These are phyloP conservation scores for Diplogelasinospora grovesii DNA, from an alignment of 495 filamentous ascomycete genomes.

Conservation along the genomic window DNA sequence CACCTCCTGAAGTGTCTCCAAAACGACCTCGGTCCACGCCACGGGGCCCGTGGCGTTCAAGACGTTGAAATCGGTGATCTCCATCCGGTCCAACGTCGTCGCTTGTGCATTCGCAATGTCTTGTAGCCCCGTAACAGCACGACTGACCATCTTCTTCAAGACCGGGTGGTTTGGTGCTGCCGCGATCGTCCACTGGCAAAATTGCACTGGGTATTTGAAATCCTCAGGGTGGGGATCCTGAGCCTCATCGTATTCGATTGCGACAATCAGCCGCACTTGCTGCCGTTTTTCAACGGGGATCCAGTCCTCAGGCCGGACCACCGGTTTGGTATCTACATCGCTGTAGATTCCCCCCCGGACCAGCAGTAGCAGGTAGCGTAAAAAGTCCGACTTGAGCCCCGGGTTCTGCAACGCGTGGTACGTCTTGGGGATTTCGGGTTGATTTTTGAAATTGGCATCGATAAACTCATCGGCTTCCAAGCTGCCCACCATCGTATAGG, in stretches of 20 bases:
- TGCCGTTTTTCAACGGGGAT: background rate
- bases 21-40: constrained; percentile 7
- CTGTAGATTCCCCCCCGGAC: constrained; percentile 5
- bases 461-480: background rate
- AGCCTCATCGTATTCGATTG: constrained; percentile 3
- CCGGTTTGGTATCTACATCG: constrained; percentile 2
- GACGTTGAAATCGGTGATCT: background rate
- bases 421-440: background rate
- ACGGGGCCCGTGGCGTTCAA: constrained; percentile 4
- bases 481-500: constrained; percentile 3
- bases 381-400: constrained; percentile 2
- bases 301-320: constrained; percentile 1
- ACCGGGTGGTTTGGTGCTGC: constrained; percentile 3
- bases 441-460: background rate
- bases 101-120: constrained; percentile 1
- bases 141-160: constrained; percentile 2
- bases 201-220: constrained; percentile 3
- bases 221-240: constrained; percentile 1
- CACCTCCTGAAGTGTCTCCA: background rate
- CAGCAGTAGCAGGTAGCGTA: constrained; percentile 5
- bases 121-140: background rate
- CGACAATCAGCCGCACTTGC: background rate
- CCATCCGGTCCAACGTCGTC: background rate
- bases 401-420: constrained; percentile 3
- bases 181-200: constrained; percentile 10